Percentiles rank a stretch among this genome's conserved stretches.
These are phyloP conservation scores for Gautieria morchelliformis DNA, from an alignment of 768 basidiomycete genomes.

Conservation along the genomic window DNA sequence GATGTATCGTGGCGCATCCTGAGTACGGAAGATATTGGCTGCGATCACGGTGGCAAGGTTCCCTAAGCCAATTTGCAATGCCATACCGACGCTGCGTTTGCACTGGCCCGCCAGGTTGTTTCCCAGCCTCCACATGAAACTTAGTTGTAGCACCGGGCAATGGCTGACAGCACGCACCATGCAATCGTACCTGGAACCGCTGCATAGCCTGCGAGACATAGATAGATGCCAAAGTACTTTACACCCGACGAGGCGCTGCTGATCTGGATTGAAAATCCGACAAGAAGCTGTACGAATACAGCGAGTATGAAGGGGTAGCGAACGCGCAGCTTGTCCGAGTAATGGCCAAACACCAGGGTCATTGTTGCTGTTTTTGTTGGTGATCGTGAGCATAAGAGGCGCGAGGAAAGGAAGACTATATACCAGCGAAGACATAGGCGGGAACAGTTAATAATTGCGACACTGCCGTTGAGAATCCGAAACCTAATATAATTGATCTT, in stretches of 20 bases:
- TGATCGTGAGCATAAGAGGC: not conserved
- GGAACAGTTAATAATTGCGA: conserved; percentile 62
- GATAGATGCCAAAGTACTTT: conserved; percentile 69
- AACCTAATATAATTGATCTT: conserved; percentile 56
- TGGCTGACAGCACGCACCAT: conserved; percentile 31
- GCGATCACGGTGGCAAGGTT: conserved; percentile 60
- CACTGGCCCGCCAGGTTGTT: conserved; percentile 62
- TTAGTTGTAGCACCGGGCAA: not conserved
- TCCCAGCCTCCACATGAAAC: conserved; percentile 37
- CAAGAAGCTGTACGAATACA: conserved; percentile 39
- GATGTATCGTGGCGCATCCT: conserved; percentile 51
- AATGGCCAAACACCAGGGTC: conserved; percentile 41
- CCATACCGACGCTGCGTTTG: conserved; percentile 61
- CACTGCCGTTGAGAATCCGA: conserved; percentile 46
- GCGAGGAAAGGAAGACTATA: conserved; percentile 14
- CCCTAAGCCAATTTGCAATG: conserved; percentile 57
- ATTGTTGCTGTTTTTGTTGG: conserved; percentile 32
- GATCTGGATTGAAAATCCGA: conserved; percentile 59
- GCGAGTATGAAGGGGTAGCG: conserved; percentile 54
- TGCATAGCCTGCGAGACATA: conserved; percentile 55
- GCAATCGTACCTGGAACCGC: conserved; percentile 50
- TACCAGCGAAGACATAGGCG: conserved; percentile 57
- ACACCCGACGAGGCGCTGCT: conserved; percentile 38
- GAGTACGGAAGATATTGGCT: conserved; percentile 48
- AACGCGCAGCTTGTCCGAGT: conserved; percentile 45